Evolutionary conservation across 2,329 filamentous ascomycete species (phyloP).

Genomic region (Neofusicoccum ribis): DNA sequence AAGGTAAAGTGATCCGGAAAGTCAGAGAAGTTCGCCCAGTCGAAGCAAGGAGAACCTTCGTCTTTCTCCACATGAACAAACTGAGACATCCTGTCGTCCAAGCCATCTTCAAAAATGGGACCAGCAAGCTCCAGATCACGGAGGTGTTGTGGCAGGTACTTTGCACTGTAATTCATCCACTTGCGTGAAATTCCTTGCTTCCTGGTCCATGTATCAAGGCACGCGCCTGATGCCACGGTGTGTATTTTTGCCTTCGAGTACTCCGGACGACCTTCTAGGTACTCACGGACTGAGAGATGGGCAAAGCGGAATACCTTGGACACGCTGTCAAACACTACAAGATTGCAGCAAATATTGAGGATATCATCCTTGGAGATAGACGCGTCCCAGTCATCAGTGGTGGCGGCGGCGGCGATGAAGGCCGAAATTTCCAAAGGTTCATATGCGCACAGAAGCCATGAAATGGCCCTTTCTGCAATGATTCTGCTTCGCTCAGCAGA

Average conservation of each 20-base stretch:
- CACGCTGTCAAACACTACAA: slow-evolving; percentile 29
- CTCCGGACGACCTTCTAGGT: slow-evolving; percentile 23
- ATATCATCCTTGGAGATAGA: slow-evolving; percentile 19
- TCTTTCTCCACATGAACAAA: no score
- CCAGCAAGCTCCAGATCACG: no score
- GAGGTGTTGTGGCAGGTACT: no score
- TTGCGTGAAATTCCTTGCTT: no score
- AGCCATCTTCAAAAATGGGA: no score
- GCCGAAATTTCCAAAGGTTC: slow-evolving; percentile 20
- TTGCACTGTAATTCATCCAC: no score
- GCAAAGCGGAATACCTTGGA: slow-evolving; percentile 32
- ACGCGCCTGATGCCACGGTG: no score
- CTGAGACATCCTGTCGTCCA: no score
- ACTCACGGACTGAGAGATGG: slow-evolving; percentile 36
- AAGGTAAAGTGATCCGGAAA: no score
- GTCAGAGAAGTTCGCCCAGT: no score
- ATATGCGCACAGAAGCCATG: slow-evolving; percentile 27
- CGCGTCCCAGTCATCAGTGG: background rate
- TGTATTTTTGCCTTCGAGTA: background rate
- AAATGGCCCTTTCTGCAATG: slow-evolving; percentile 23
- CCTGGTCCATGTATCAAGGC: no score
- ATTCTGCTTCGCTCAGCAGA: slow-evolving; percentile 6
- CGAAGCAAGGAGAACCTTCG: no score
- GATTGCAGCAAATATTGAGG: slow-evolving; percentile 30
- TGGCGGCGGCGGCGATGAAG: slow-evolving; percentile 23